Percentiles rank a stretch among this genome's conserved stretches.
Conservation (phyloP, 441 rosid species). For the Gossypium lobatum region DNA sequence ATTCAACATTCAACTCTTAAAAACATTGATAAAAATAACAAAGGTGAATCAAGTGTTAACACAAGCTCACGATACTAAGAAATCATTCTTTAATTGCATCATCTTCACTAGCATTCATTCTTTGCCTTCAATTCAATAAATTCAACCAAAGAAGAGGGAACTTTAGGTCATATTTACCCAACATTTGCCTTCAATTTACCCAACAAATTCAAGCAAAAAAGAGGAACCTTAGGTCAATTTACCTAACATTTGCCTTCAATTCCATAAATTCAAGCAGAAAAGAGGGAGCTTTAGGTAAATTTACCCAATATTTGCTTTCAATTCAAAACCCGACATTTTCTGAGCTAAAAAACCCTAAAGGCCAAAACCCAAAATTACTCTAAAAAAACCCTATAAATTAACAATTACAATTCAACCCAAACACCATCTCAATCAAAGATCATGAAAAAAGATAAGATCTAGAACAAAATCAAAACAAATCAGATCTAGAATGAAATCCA, state of each 20-base stretch:
- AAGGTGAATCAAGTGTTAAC: not conserved
- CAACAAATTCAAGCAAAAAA: not conserved
- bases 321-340: not conserved
- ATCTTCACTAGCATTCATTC: not conserved
- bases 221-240: not conserved
- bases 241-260: not conserved
- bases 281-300: not conserved
- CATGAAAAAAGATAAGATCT: not conserved
- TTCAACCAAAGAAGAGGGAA: not conserved
- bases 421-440: not conserved
- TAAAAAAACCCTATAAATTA: not conserved
- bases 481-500: constrained; percentile 17
- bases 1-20: not conserved
- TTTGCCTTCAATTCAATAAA: not conserved
- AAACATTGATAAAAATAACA: not conserved
- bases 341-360: constrained; percentile 8
- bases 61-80: not conserved
- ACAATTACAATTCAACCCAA: not conserved
- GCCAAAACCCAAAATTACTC: not conserved
- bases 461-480: not conserved
- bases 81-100: not conserved
- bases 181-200: not conserved
- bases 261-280: not conserved
- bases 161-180: not conserved
- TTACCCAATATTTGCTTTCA: not conserved